phyloP scores from a whole-genome alignment of 2,329 filamentous ascomycete species.

The Colletotrichum sp. region DNA sequence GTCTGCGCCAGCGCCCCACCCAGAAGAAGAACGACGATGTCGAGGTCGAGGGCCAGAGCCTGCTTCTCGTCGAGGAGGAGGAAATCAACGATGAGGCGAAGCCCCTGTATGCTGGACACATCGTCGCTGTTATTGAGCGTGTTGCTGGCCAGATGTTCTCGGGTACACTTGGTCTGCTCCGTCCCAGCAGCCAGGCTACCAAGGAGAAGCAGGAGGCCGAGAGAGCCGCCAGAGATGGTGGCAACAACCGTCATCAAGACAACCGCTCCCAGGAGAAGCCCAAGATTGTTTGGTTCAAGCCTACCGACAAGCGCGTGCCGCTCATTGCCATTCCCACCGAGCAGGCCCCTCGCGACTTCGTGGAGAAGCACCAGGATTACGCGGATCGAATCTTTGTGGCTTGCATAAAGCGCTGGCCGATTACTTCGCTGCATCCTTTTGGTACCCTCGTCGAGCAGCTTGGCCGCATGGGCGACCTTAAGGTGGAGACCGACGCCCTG shows the following conservation, averaged over 20 bases:
- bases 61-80: conserved; percentile 96
- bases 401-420: conserved; percentile 99
- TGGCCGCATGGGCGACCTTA: conserved; percentile 95
- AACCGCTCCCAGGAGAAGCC: conserved; percentile 92
- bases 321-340: conserved; percentile 98
- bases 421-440: conserved; percentile 98
- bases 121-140: conserved; percentile 96
- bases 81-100: conserved; percentile 99
- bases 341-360: conserved; percentile 95
- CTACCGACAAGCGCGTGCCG: conserved; percentile 97
- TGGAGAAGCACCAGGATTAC: conserved; percentile 98
- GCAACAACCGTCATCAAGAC: conserved; percentile 72
- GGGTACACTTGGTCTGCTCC: conserved; percentile 89
- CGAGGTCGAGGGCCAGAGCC: conserved; percentile 96
- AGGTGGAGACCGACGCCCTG: conserved; percentile 96
- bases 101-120: conserved; percentile 93
- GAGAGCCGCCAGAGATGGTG: conserved; percentile 86
- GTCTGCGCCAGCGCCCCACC: conserved; percentile 92
- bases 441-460: conserved; percentile 97
- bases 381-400: conserved; percentile 98
- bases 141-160: conserved; percentile 99
- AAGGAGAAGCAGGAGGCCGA: conserved; percentile 99
- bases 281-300: conserved; percentile 99
- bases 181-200: conserved; percentile 96
- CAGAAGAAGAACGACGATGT: conserved; percentile 99